Percentiles rank a stretch among this genome's conserved stretches.
These are phyloP conservation scores for Suhomyces bolitotheri DNA, from an alignment of 1,139 yeast genomes.

Conservation along the genomic window DNA sequence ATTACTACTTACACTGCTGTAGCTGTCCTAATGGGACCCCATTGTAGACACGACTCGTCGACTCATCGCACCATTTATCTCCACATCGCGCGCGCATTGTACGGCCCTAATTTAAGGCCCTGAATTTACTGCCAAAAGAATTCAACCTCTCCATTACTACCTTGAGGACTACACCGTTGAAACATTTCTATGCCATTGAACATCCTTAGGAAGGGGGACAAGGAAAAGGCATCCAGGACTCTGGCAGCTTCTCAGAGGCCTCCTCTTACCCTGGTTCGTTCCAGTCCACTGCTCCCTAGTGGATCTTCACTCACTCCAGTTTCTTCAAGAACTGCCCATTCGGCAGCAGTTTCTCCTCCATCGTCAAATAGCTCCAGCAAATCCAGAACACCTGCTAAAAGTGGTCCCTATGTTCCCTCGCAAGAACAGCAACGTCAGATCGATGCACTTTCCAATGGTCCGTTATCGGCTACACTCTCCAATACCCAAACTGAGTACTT, in stretches of 20 bases:
- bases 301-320: slow-evolving; percentile 4
- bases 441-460: slow-evolving; percentile 19
- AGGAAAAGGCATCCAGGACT: background rate
- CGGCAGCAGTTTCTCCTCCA: slow-evolving; percentile 1
- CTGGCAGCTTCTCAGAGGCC: background rate
- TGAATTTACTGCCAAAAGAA: too few species aligned
- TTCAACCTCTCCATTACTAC: too few species aligned
- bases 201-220: slow-evolving; percentile 3
- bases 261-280: background rate
- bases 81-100: too few species aligned
- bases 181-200: slow-evolving; percentile 5
- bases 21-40: background rate
- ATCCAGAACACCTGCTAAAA: slow-evolving; percentile 1
- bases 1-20: background rate
- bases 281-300: slow-evolving; percentile 1
- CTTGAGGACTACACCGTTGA: too few species aligned
- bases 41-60: too few species aligned
- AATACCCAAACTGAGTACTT: slow-evolving; percentile 46
- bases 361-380: background rate
- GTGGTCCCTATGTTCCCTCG: slow-evolving; percentile 36
- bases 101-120: too few species aligned
- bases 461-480: slow-evolving; percentile 20
- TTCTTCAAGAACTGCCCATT: background rate
- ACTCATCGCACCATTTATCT: too few species aligned
- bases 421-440: slow-evolving; percentile 39